Percentiles rank a stretch among this genome's conserved stretches.
Conservation (phyloP, 805 yeast species). For the Myxozyma geophila region DNA sequence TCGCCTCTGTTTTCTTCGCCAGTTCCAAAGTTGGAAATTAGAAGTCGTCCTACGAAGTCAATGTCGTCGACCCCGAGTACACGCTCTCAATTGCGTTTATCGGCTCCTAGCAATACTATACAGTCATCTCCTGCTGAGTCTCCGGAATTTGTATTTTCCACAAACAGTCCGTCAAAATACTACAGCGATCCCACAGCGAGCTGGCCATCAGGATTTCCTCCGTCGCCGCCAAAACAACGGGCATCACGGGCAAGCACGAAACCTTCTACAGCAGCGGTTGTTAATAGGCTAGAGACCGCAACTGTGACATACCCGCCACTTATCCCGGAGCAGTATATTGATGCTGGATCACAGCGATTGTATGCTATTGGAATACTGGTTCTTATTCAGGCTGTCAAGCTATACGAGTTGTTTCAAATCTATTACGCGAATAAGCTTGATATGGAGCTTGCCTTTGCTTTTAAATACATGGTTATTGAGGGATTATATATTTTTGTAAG, state of each 20-base stretch:
- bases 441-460: constrained; percentile 61
- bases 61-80: neutral
- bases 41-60: neutral
- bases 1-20: neutral
- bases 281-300: neutral
- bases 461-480: constrained; percentile 77
- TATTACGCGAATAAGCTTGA: constrained; percentile 55
- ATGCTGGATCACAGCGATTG: constrained; percentile 75
- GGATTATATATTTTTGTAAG: constrained; percentile 62
- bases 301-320: constrained; percentile 38
- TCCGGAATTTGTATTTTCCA: neutral
- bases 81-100: constrained; percentile 1
- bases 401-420: constrained; percentile 68
- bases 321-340: constrained; percentile 69
- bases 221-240: constrained; percentile 23
- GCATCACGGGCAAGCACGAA: constrained; percentile 7
- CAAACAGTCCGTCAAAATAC: constrained; percentile 11
- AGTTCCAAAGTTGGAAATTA: constrained; percentile 1
- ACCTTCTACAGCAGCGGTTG: neutral
- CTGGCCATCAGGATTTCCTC: constrained; percentile 35
- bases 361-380: constrained; percentile 68
- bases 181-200: constrained; percentile 24
- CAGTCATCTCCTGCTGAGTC: neutral
- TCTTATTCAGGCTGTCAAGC: constrained; percentile 82
- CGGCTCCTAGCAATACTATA: neutral